Evolutionary conservation across 2,329 filamentous ascomycete species (phyloP).

Genomic region (Dactylellina sp.): DNA sequence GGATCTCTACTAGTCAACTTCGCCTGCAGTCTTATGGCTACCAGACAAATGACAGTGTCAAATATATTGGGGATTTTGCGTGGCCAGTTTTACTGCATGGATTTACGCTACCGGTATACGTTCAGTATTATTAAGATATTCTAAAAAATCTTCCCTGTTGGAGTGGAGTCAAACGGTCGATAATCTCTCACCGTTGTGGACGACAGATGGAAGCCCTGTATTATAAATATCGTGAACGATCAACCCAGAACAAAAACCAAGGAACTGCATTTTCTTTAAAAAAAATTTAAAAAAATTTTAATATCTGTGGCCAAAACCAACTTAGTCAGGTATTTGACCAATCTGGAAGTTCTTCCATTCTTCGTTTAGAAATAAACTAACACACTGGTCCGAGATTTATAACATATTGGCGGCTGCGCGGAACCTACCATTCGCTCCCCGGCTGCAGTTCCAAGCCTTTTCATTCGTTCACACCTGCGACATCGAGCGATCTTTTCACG

Average conservation of each 20-base stretch:
- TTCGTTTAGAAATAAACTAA: conserved; percentile 1
- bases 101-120: background rate
- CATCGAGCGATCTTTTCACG: background rate
- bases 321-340: conserved; percentile 16
- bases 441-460: conserved; percentile 25
- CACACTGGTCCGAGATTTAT: conserved; percentile 16
- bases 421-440: conserved; percentile 18
- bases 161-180: too few relatives aligned
- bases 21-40: conserved; percentile 1
- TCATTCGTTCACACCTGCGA: conserved; percentile 2
- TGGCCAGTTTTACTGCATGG: conserved; percentile 1
- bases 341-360: conserved; percentile 25
- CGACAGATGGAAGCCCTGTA: too few relatives aligned
- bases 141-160: background rate
- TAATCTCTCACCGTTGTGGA: too few relatives aligned
- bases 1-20: conserved; percentile 20
- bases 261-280: too few relatives aligned
- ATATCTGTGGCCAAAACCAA: background rate
- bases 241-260: too few relatives aligned
- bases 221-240: too few relatives aligned
- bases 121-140: background rate
- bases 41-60: conserved; percentile 1
- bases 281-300: too few relatives aligned
- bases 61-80: background rate
- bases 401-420: conserved; percentile 18